Evolutionary conservation across 2,329 filamentous ascomycete species (phyloP), one percentile per base, ranked within the genome.

Genomic region (Colletotrichum endophyticum): DNA sequence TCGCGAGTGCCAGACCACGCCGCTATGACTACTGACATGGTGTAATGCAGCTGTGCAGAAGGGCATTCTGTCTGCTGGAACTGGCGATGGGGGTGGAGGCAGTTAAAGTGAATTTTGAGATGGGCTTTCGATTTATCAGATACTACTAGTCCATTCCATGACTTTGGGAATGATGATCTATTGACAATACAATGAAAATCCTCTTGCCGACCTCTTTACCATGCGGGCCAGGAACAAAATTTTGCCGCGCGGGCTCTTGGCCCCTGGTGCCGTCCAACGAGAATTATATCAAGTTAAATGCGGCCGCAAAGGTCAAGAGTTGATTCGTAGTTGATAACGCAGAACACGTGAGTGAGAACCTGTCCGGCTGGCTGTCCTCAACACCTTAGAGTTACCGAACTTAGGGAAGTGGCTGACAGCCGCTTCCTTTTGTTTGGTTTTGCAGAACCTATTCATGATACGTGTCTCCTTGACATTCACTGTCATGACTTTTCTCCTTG

Each of bases 11-110:
- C 15, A 16, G 32, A 66, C 7, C 4, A n/a, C 5, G 27, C 6
- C 8, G 57, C 7, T 22, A 8, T 1, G 9, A n/a, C 12, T n/a
- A 53, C 66, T 68, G 27, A 53, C 27, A 16, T 25, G 0, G 1
- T n/a, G 16, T 9, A 3, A 8, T 12, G 16, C 12, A 76, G 73
- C 69, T 12, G 71, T 66, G 16, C 59, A 39, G 70, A 53, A 28
- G 25, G 70, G 70, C 5, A 32, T 32, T 16, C 9, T 39, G 5
- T 72, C 53, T 49, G 72, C 72, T 13, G 34, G 22, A 16, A n/a
- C 39, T 44, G 72, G 59, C 32, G 57, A 34, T 15, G n/a, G 28
- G 8, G 63, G 64, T 12, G 64, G 11, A 13, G 22, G n/a, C 16
- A 49, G 39, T n/a, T 53, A 9, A 32, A 53, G 11, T 9, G 16